phyloP scores from a whole-genome alignment of 306 rosid species.

The Medicago ruthenica region DNA sequence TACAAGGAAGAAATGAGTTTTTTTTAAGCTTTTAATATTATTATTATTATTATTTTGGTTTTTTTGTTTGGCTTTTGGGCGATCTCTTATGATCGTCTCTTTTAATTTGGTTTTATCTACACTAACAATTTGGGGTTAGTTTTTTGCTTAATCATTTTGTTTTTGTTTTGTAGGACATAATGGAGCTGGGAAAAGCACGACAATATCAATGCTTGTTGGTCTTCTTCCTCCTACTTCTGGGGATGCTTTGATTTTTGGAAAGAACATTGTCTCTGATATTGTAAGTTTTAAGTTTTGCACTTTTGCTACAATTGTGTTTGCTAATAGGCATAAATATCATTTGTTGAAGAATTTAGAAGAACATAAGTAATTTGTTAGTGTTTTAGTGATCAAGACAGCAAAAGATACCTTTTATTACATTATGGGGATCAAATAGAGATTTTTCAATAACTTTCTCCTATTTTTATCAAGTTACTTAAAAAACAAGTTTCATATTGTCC shows the following conservation, averaged over 20 bases:
- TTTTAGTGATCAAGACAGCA: slow-evolving; percentile 16
- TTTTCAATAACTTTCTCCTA: too few species aligned
- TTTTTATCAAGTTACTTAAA: too few species aligned
- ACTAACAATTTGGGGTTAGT: not conserved
- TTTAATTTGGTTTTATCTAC: slow-evolving; percentile 25
- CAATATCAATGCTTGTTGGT: slow-evolving; percentile 98
- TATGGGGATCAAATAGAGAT: too few species aligned
- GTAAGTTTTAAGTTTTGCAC: slow-evolving; percentile 59
- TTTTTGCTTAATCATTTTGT: slow-evolving; percentile 35
- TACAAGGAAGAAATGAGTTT: not conserved
- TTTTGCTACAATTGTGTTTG: slow-evolving; percentile 11
- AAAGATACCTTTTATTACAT: too few species aligned
- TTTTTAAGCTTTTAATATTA: slow-evolving; percentile 3
- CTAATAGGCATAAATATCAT: slow-evolving; percentile 5
- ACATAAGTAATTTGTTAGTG: not conserved
- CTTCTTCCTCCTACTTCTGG: slow-evolving; percentile 91
- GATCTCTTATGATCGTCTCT: slow-evolving; percentile 17
- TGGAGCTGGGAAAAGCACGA: slow-evolving; percentile 98
- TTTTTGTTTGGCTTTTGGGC: slow-evolving; percentile 17
- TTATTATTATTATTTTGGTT: not conserved
- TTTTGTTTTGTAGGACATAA: slow-evolving; percentile 75
- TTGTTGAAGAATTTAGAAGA: not conserved
- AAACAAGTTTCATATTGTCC: too few species aligned
- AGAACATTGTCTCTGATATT: slow-evolving; percentile 76
- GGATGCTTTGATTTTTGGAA: slow-evolving; percentile 92